Percentiles rank a stretch among this genome's conserved stretches.
Conservation (phyloP, 805 yeast species). For the Monosporozyma aquatica region DNA sequence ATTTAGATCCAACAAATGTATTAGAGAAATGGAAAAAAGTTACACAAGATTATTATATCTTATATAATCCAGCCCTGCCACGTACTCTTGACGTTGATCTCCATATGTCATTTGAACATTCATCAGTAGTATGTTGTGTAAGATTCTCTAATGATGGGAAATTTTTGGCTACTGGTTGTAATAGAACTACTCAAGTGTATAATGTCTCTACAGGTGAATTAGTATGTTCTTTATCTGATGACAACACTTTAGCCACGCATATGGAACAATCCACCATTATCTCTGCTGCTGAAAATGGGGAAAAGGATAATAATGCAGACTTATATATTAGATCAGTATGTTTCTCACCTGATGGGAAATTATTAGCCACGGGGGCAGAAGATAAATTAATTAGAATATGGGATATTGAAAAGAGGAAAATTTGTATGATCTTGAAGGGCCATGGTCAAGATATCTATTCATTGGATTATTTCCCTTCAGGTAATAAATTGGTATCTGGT, state of each 20-base stretch:
- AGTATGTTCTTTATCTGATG: conserved; percentile 80
- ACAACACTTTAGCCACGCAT: conserved; percentile 21
- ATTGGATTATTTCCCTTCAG: conserved; percentile 88
- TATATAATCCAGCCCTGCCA: conserved; percentile 83
- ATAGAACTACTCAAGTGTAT: conserved; percentile 89
- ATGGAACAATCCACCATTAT: not conserved
- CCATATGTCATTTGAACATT: conserved; percentile 83
- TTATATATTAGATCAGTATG: conserved; percentile 91
- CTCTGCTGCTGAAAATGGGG: conserved; percentile 34
- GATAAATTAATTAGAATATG: conserved; percentile 88
- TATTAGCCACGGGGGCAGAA: conserved; percentile 89
- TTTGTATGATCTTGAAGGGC: conserved; percentile 79
- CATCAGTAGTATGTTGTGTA: conserved; percentile 94
- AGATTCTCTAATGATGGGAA: conserved; percentile 87
- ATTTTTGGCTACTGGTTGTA: conserved; percentile 93
- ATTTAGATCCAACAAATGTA: conserved; percentile 70
- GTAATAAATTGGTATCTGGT: conserved; percentile 87
- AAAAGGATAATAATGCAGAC: conserved; percentile 39
- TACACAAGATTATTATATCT: conserved; percentile 74
- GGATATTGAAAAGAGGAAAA: conserved; percentile 81
- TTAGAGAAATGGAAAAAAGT: conserved; percentile 73
- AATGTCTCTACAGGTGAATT: conserved; percentile 86
- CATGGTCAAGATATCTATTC: conserved; percentile 98
- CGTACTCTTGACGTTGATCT: conserved; percentile 73
- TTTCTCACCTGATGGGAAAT: conserved; percentile 91